Evolutionary conservation across 2,329 filamentous ascomycete genomes (phyloP).

Genomic region (Paecilomyces niveus): DNA sequence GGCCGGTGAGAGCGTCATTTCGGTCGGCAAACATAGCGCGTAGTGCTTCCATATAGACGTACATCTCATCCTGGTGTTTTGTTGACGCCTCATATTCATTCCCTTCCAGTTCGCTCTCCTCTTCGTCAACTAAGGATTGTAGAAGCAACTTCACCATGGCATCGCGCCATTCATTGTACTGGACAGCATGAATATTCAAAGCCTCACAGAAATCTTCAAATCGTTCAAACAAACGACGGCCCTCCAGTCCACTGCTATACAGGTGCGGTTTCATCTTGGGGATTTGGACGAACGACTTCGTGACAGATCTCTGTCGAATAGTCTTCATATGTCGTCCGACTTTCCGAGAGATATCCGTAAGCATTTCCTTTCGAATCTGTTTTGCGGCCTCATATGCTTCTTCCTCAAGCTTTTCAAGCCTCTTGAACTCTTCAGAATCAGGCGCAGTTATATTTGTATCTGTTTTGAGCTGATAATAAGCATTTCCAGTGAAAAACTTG

Average conservation of each 20-base stretch:
- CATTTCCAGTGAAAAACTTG: slow-evolving; percentile 77
- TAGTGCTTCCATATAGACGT: slow-evolving; percentile 75
- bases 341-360: slow-evolving; percentile 53
- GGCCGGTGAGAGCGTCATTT: slow-evolving; percentile 66
- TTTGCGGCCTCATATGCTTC: slow-evolving; percentile 74
- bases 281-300: slow-evolving; percentile 55
- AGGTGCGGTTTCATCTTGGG: slow-evolving; percentile 51
- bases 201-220: slow-evolving; percentile 58
- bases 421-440: slow-evolving; percentile 59
- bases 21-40: slow-evolving; percentile 72
- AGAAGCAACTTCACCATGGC: slow-evolving; percentile 65
- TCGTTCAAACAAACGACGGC: slow-evolving; percentile 56
- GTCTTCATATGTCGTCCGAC: slow-evolving; percentile 58
- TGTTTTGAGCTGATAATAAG: slow-evolving; percentile 74
- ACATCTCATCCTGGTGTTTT: slow-evolving; percentile 79
- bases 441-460: slow-evolving; percentile 57
- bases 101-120: slow-evolving; percentile 71
- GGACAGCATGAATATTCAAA: slow-evolving; percentile 64
- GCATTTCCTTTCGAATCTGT: slow-evolving; percentile 65
- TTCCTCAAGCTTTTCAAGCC: slow-evolving; percentile 63
- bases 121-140: slow-evolving; percentile 74
- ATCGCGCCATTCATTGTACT: slow-evolving; percentile 69
- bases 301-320: slow-evolving; percentile 48
- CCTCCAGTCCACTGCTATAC: slow-evolving; percentile 64
- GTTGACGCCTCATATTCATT: slow-evolving; percentile 87